Evolutionary conservation across 2,329 filamentous ascomycete genomes (phyloP), one percentile per base, ranked within the genome.

Genomic region (Lachnellula occidentalis): DNA sequence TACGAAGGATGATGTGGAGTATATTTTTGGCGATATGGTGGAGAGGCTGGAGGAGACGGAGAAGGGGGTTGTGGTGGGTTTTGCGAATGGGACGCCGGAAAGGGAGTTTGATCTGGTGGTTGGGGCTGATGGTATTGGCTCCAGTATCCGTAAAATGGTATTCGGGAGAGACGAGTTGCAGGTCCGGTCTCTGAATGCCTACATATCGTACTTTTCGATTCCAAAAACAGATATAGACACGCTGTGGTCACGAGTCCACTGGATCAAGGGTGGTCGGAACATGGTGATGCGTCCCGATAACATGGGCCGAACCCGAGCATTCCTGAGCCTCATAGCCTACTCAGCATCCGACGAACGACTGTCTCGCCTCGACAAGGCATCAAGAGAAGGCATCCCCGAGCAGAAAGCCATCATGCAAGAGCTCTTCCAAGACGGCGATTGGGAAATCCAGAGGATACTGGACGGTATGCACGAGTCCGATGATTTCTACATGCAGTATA

Each of bases 51-150:
- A 60, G 19, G 42, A 72, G 36, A 53, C 45, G 6, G 45, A 34
- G 1, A 61, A 67, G 0, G 57, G 58, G 0, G 72, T 78, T 0
- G 50, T 66, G 4, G 76, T 76, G 0, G 53, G 53, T 1, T 72
- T 83, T 51, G 69, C 68, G 1, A 70, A 78, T 51, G 77, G 77
- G 2, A 63, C 64, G 12, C 67, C 60, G 0, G 70, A 71, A 9
- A 8, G n/a, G 4, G 62, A 58, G 0, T 83, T 72, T 49, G 79
- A 83, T 61, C 63, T 83, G 0, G 57, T 83, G 0, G 73, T 83
- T 34, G 79, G 75, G 3, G 79, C 79, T 5, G 81, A 84, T 56
- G 81, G 81, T 0, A 73, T 78, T 49, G 68, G 73, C 4, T 83
- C 79, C 0, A 73, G 70, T 21, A 75, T 74, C 0, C 71, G 79